These are phyloP conservation scores for Apiosordaria backusii DNA, from an alignment of 495 filamentous ascomycete species.

Conservation along the genomic window DNA sequence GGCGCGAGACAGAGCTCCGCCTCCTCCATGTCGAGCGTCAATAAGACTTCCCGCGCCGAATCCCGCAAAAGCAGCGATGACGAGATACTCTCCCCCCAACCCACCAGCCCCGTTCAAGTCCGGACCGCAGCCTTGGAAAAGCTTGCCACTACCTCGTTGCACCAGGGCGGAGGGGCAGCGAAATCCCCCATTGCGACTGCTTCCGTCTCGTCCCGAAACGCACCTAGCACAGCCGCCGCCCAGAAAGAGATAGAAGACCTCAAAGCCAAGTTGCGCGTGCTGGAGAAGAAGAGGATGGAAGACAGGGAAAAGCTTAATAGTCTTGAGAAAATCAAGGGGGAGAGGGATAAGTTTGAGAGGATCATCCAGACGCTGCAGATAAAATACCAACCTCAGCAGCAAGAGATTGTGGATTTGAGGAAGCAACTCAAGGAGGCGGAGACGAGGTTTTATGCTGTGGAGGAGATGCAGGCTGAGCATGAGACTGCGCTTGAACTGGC, in stretches of 20 bases:
- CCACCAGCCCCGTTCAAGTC: constrained; percentile 45
- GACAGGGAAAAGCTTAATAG: constrained; percentile 83
- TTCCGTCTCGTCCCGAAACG: constrained; percentile 12
- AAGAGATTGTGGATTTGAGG: constrained; percentile 72
- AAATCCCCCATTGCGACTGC: constrained; percentile 18
- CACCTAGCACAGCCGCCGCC: constrained; percentile 41
- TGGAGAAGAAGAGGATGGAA: constrained; percentile 78
- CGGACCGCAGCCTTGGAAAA: constrained; percentile 45
- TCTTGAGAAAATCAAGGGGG: constrained; percentile 70
- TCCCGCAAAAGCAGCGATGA: constrained; percentile 36
- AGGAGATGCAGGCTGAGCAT: constrained; percentile 72
- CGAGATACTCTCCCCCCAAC: constrained; percentile 41
- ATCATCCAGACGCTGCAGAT: constrained; percentile 90
- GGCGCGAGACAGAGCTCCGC: constrained; percentile 41
- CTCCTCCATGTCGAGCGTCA: constrained; percentile 39
- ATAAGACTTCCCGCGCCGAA: constrained; percentile 32
- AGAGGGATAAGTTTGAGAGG: constrained; percentile 79
- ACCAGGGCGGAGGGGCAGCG: constrained; percentile 29
- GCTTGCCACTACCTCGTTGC: constrained; percentile 35
- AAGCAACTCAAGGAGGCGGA: constrained; percentile 76
- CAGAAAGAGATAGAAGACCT: constrained; percentile 72
- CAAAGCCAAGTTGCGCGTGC: constrained; percentile 70
- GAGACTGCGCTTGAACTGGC: constrained; percentile 84
- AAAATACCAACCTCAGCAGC: constrained; percentile 83
- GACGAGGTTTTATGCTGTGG: constrained; percentile 61